A percentile compares a stretch with the other conserved stretches of the same genome.
Conservation (phyloP, 768 basidiomycete genomes). For the Lactifluus volemus region DNA sequence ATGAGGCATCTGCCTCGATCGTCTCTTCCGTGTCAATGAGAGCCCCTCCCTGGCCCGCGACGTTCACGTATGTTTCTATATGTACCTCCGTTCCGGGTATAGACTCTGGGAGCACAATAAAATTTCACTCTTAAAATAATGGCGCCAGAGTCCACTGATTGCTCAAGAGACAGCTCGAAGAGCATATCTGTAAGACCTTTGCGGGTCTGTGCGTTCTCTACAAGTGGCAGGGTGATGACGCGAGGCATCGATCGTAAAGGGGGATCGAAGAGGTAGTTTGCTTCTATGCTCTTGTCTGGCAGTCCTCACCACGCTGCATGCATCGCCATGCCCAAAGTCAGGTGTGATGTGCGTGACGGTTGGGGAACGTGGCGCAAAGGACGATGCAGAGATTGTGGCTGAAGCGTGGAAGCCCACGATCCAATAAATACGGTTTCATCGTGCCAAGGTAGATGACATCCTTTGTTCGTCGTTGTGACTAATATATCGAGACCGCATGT, state of each 20-base stretch:
- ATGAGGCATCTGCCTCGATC: background rate
- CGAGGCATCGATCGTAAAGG: background rate
- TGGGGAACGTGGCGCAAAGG: background rate
- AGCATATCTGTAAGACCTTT: conserved; percentile 3
- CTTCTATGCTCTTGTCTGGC: background rate
- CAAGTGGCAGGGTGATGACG: background rate
- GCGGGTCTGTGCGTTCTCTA: conserved; percentile 6
- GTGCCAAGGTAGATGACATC: background rate
- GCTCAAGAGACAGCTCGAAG: background rate
- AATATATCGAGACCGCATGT: no score
- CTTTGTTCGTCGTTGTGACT: no score
- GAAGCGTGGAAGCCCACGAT: background rate
- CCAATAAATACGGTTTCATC: background rate
- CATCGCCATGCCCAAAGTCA: background rate
- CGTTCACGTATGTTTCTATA: background rate
- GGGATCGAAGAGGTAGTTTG: conserved; percentile 1
- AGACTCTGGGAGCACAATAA: background rate
- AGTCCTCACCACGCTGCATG: background rate
- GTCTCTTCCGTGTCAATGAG: background rate
- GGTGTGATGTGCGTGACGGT: background rate
- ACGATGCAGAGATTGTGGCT: background rate
- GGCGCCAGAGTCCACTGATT: background rate
- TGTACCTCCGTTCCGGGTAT: background rate
- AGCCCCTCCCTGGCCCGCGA: background rate
- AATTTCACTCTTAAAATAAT: conserved; percentile 1